Base-by-base conservation (phyloP, 202 grass and related monocot species). In the Musa balbisiana region DNA sequence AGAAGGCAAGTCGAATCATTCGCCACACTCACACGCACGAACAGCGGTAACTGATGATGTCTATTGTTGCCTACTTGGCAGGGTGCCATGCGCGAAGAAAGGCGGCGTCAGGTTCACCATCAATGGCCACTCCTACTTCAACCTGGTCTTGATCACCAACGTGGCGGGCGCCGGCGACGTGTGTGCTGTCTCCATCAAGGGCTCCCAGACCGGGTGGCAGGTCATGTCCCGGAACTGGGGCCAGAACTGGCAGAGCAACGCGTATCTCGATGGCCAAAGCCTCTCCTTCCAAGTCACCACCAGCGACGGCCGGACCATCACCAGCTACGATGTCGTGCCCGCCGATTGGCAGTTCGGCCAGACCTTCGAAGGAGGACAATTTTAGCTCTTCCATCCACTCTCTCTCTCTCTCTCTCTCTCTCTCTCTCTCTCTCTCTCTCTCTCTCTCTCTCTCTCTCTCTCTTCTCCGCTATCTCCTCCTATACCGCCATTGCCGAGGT, bases 91-190 rank as follows among this genome's bases (percentile, higher is more conserved):
- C 13, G 85, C 84, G 83, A 96, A 90, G 92, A 96, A 96, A 80
- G 92, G 89, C 1, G 92, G 92, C 9, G 83, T 96, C 50, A 54
- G 92, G 74, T 96, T 96, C 92, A 96, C 92, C 73, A 72, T 96
- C 72, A 96, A 92, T 64, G 92, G 92, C 5, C 89, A 96, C 83
- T 92, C 92, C 71, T 96, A 92, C 89, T 96, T 96, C 83, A 88
- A 96, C 72, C 76, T 96, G 76, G 87, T 96, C 64, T 78, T 96
- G 20, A 80, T 96, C 24, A 92, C 92, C 52, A 96, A 96, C 73
- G 92, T 96, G 55, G 92, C 83, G 51, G 89, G 92, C 56, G 83
- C 92, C 62, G 92, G 92, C 10, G 92, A 96, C 49, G 81, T 89
- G 78, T 80, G 54, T 10, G 67, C 89, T 8, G 92, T 90, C 3